Base-by-base conservation (phyloP, 2,329 filamentous ascomycete genomes). In the Epichloe gansuensis region DNA sequence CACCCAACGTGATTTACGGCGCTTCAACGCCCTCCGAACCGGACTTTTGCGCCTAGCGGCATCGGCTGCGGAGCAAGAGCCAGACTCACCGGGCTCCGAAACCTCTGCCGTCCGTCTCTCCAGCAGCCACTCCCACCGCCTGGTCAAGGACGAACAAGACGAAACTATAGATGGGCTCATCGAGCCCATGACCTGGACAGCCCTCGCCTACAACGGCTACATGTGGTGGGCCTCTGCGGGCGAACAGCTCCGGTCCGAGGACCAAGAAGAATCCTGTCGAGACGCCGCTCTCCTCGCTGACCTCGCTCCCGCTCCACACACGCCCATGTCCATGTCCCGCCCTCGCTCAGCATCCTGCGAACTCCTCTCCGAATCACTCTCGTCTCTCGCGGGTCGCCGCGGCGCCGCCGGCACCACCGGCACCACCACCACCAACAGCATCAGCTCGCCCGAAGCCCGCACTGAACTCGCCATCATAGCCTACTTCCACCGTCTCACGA, bases 211-310 rank as follows among this genome's bases (percentile, higher is more conserved):
- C 67, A 81, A 79, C 51, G 83, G 85, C 25, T 90, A 91, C 71
- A 88, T 91, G 78, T 93, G 87, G 87, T 93, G 88, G 87, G 87
- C 87, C 2, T 88, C 84, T 15, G 86, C 87, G 0, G 87, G 87
- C 53, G 87, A 93, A 67, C 79, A 84, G 65, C 71, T 77, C 7
- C 74, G 77, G 17, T 73, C 78, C 48, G 77, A 80, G 50, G 77
- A 82, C 56, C 74, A 77, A 21, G 80, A 84, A 57, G 78, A 81
- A 58, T 64, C 68, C 47, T 73, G 70, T 45, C 73, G 71, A 45
- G 81, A 84, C 59, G 70, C 73, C 7, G 66, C 73, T 3, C 72
- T 84, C 3, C 71, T 84, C 4, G 74, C 74, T 0, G 78, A 80
- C 50, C 60, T 82, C 3, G 63, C 65, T 3, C 64, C 71, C 13